Evolutionary conservation across 768 basidiomycete genomes (phyloP), one percentile per base, ranked within the genome.

Genomic region (Trametopsis cervina): DNA sequence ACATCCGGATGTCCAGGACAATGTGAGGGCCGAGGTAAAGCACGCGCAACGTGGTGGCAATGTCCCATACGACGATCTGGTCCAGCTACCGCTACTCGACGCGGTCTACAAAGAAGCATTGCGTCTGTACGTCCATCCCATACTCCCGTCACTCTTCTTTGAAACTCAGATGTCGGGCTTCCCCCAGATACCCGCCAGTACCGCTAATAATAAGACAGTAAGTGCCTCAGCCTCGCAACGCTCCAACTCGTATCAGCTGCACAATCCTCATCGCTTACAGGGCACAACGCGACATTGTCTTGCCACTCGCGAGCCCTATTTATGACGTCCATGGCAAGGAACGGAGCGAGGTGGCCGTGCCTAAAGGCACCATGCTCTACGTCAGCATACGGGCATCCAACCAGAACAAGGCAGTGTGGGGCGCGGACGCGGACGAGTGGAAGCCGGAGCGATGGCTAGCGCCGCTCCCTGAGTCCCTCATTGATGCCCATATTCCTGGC

Each of bases 391-490:
- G 69, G 11, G 59, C 58, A 22, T 58, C 64, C 24, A 76, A 77
- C 49, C 59, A 65, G 13, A 66, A 71, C 54, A 65, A 64, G 10
- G 61, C 61, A 0, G 54, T 76, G 3, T 77, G 75, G 75, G 77
- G 76, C 6, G 56, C 59, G 15, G 75, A 78, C 50, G 66, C 70
- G 1, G 47, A 54, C n/a, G 69, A 74, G 46, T 76, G 74, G 73
- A 75, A 73, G 54, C 76, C 75, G 1, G 73, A 77, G 54, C 60
- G 75, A 21, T 77, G 75, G 76, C 61, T 75, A 1, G 21, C 9
- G 53, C 61, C 3, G 62, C 64, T 1, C 12, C 74, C 71, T 4
- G 56, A 66, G 4, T 42, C 54, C 13, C 57, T 75, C 2, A 49
- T 47, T 1, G 60, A 66, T 10, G 70, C 71, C 4, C 66, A 60